Conservation (phyloP, 2,329 filamentous ascomycete genomes). For the Claviceps sp. region DNA sequence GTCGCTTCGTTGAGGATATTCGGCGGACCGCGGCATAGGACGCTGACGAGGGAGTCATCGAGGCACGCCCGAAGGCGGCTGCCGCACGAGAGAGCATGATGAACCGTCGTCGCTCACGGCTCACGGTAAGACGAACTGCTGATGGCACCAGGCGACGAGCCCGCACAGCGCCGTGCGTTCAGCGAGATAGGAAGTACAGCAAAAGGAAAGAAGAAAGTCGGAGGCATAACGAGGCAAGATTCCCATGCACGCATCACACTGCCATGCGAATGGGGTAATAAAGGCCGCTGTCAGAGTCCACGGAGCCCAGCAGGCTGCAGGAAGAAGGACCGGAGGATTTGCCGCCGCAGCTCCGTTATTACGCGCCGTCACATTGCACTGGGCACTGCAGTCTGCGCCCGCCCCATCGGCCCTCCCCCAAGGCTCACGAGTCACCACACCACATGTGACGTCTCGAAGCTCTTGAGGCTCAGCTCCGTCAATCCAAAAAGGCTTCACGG, state of each 20-base stretch:
- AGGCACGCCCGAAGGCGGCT: constrained; percentile 11
- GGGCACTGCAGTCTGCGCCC: not conserved
- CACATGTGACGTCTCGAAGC: constrained; percentile 18
- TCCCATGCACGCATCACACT: not conserved
- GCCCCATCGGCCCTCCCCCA: no score
- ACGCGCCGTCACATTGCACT: not conserved
- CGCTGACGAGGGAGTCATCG: constrained; percentile 9
- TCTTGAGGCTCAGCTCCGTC: constrained; percentile 7
- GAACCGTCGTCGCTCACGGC: constrained; percentile 1
- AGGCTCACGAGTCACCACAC: not conserved
- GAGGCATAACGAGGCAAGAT: not conserved
- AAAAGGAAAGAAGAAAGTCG: not conserved
- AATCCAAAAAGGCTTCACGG: constrained; percentile 19
- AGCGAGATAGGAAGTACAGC: not conserved
- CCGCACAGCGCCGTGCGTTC: not conserved
- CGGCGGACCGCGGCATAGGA: constrained; percentile 10
- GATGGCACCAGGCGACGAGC: not conserved
- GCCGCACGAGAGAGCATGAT: constrained; percentile 13
- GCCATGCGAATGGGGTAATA: not conserved
- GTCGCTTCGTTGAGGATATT: constrained; percentile 7
- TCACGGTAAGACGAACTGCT: not conserved
- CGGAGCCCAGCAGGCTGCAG: not conserved
- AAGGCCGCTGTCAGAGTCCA: not conserved
- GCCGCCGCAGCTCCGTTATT: constrained; percentile 6
- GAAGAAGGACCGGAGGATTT: constrained; percentile 4